Base-by-base conservation (phyloP, 2,329 filamentous ascomycete species). In the Talaromyces sp. region DNA sequence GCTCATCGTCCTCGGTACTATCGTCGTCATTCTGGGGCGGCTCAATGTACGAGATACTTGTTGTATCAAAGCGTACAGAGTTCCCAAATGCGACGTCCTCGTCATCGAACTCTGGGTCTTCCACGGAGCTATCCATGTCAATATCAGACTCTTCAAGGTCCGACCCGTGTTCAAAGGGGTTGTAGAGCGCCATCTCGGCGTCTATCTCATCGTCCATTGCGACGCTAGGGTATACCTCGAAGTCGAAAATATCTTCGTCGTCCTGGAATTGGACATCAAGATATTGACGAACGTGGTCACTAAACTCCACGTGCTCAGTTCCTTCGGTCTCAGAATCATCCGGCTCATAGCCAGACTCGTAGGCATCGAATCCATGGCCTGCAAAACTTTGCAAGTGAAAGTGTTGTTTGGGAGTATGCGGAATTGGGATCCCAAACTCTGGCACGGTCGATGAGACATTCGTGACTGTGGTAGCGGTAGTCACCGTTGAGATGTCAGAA, bases 321-420 rank as follows among this genome's bases (percentile, higher is more conserved):
- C 54, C 70, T 27, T 71, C 73, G 22, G 62, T 65, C 44, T 72
- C 72, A 53, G 71, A 72, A 22, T 62, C 68, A 58, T 75, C 73
- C 7, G 74, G 72, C 51, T 70, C 73, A 62, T 77, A 77, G 32
- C 73, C 74, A n/a, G 74, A 75, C 60, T 75, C 74, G 4, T 68
- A 73, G 22, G 68, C 69, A 62, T 62, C 65, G 13, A 63, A 22
- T 22, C 49, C 58, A 47, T 60, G 58, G 13, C 22, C 17, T 19
- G 44, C 47, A 4, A 58, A 42, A 30, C 32, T 59, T 47, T 57
- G 54, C 28, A 57, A 60, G 17, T 57, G 56, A 27, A 57, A 60
- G 55, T 60, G 66, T 70, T 58, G 70, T 67, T 63, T 68, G 64
- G 27, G 70, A 52, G 55, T 69, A 65, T 69, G 69, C 25, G 65